phyloP scores from a whole-genome alignment of 768 basidiomycete species.

The Russula vinacea region DNA sequence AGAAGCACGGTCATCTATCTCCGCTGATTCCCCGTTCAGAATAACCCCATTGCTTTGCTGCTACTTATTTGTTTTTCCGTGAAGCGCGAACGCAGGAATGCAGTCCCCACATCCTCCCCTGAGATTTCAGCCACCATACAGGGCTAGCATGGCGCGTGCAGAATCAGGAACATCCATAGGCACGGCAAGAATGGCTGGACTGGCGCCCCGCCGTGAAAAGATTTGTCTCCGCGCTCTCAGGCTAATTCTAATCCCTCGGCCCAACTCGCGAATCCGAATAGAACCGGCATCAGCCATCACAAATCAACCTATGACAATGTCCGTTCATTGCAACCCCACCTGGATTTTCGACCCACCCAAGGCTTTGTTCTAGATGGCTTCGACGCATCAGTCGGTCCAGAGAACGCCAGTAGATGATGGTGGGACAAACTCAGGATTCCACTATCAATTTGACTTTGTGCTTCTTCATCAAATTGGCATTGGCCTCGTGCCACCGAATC shows the following conservation, averaged over 20 bases:
- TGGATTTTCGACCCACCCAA: neutral
- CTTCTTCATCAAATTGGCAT: constrained; percentile 6
- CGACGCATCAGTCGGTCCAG: constrained; percentile 1
- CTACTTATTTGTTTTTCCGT: neutral
- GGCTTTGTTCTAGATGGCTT: neutral
- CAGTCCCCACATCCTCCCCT: no score
- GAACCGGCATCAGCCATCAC: neutral
- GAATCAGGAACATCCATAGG: neutral
- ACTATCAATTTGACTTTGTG: neutral
- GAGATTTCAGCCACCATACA: neutral
- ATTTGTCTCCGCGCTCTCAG: constrained; percentile 3
- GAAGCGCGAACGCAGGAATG: neutral
- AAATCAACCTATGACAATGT: neutral
- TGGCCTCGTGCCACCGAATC: neutral
- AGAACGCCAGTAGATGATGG: neutral
- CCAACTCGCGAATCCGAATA: neutral
- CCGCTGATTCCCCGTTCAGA: neutral
- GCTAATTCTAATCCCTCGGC: constrained; percentile 9
- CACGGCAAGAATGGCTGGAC: neutral
- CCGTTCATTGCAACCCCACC: neutral
- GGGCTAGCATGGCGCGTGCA: neutral
- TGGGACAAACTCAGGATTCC: neutral
- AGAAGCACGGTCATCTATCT: neutral
- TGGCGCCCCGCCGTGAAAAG: neutral
- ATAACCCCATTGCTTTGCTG: neutral